Base-by-base conservation (phyloP, 495 filamentous ascomycete species). In the Penicillium alfredii region DNA sequence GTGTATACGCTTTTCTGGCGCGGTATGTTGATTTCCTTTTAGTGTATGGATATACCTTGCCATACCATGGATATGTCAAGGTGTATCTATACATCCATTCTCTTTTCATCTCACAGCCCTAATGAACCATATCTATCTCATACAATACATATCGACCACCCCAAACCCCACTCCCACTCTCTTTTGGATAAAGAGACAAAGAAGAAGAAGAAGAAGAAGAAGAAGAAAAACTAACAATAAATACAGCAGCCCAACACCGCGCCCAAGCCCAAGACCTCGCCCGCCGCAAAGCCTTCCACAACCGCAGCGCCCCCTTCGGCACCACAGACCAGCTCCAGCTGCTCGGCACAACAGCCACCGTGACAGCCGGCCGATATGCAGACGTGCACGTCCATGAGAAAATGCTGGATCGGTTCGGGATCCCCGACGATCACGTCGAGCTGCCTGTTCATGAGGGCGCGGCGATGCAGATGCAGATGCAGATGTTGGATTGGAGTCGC, bases 1-100 rank as follows among this genome's bases (percentile, higher is more conserved):
- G 41, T 59, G 5, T 72, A 72, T 25, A 38, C 55, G 3, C 38
- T 60, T 12, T 18, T 66, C 25, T 71, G 69, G 67, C 43, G 50
- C 6, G 42, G 64, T 65, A 45, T 26, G 45, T 45, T 37, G 9
- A 24, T 12, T 16, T 22, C n/a, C n/a, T n/a, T n/a, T n/a, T n/a
- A n/a, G n/a, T n/a, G n/a, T n/a, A n/a, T n/a, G n/a, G n/a, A n/a
- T n/a, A n/a, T n/a, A n/a, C n/a, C n/a, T n/a, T n/a, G n/a, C n/a
- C n/a, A n/a, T n/a, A n/a, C n/a, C n/a, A n/a, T n/a, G n/a, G n/a
- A n/a, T n/a, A n/a, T n/a, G n/a, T n/a, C n/a, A n/a, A n/a, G n/a
- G n/a, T n/a, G n/a, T n/a, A n/a, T n/a, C n/a, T n/a, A n/a, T n/a
- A n/a, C n/a, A n/a, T n/a, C n/a, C n/a, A n/a, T n/a, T n/a, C n/a